Evolutionary conservation across 192 early-diverging fungal species (phyloP), one percentile per base, ranked within the genome.

Genomic region (Phlyctochytrium bullatum): DNA sequence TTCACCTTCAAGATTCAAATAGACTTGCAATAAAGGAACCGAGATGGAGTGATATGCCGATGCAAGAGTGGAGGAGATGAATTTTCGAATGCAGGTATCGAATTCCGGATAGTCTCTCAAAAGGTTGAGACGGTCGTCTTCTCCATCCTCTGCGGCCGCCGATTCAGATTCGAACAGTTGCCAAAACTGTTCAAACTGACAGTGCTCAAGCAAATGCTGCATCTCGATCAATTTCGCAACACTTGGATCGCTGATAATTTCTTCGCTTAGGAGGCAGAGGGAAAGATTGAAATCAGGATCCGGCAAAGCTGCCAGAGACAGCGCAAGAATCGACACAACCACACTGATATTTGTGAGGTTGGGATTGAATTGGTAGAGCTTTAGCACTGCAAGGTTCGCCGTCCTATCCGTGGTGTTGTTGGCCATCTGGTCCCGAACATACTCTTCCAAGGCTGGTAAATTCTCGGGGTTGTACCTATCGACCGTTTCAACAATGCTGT

Each of bases 281-380:
- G 90, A 93, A 51, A 95, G 82, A 80, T 93, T 92, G 74, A 95
- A 97, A 75, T 95, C 93, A 24, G 91, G 86, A 70, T 87, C 90
- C 36, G 90, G 90, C 51, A 92, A 77, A 36, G 91, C 90, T 14
- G 89, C 92, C 40, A 95, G 77, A 31, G 92, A 87, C 70, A 95
- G 93, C 62, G 82, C 80, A 63, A 95, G 82, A 62, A 95, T 90
- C 64, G 86, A 86, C 72, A 76, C 80, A 59, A 94, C 81, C 27
- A 89, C 82, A 61, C 82, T 77, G 23, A 86, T 80, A 73, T 91
- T 92, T 59, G 85, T 71, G 72, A 88, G 81, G 32, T 88, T 74
- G 4, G 90, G 88, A 75, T 95, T 95, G 82, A 97, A 97, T 74
- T 97, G 95, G 81, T 95, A 92, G 79, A 97, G 83, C 73, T 97